Percentiles rank a stretch among this genome's conserved stretches.
These are phyloP conservation scores for Flaveria brownii DNA, from an alignment of 129 eudicot genomes.

Conservation along the genomic window DNA sequence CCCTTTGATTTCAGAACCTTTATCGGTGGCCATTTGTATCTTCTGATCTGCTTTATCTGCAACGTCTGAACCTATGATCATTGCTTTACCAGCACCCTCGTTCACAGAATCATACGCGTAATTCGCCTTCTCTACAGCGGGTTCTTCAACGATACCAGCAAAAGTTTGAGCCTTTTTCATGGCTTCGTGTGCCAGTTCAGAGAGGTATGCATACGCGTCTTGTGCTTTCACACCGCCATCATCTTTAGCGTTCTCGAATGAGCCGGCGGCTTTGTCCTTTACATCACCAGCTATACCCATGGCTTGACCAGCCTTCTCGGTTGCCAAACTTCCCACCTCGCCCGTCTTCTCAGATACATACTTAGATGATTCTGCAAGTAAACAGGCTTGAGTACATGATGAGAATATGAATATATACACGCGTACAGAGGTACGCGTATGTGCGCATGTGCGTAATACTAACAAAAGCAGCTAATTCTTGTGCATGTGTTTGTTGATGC, in stretches of 20 bases:
- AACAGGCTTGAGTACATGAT: background rate
- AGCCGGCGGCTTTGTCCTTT: too few species aligned
- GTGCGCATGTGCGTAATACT: background rate
- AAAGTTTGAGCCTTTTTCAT: conserved; percentile 34
- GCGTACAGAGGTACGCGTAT: too few species aligned
- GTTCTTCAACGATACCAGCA: conserved; percentile 34
- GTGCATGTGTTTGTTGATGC: too few species aligned
- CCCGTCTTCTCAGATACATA: conserved; percentile 46
- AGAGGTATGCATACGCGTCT: conserved; percentile 29
- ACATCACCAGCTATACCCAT: conserved; percentile 1
- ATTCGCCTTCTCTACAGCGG: conserved; percentile 25
- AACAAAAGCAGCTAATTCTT: too few species aligned
- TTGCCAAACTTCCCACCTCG: conserved; percentile 33
- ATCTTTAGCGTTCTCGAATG: conserved; percentile 7
- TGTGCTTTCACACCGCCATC: conserved; percentile 28
- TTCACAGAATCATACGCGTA: conserved; percentile 22
- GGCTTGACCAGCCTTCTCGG: conserved; percentile 42
- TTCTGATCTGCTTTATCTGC: conserved; percentile 27
- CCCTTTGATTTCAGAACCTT: conserved; percentile 31
- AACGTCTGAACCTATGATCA: conserved; percentile 28
- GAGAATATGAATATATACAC: background rate
- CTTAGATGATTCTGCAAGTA: conserved; percentile 45
- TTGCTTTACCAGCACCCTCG: conserved; percentile 32
- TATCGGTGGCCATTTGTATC: conserved; percentile 41
- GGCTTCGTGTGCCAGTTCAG: conserved; percentile 37